phyloP scores from a whole-genome alignment of 139 green algal genomes.

The Coccomyxa sp. region DNA sequence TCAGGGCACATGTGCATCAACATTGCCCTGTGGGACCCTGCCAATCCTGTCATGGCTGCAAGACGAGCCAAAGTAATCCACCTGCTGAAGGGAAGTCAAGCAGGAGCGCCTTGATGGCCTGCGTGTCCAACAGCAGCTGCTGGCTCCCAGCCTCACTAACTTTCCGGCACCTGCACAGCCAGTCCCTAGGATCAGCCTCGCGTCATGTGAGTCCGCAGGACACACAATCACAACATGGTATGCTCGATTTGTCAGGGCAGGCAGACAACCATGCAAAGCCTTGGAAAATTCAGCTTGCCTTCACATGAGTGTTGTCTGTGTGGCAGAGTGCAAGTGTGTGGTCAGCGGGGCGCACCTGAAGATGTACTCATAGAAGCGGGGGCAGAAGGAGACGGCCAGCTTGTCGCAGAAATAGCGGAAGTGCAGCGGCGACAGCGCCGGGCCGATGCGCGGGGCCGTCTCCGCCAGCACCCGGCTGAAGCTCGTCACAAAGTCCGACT shows the following conservation, averaged over 20 bases:
- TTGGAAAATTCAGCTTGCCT: not conserved
- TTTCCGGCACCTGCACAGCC: conserved; percentile 25
- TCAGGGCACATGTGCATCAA: too few relatives aligned
- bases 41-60: too few relatives aligned
- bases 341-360: conserved; percentile 22
- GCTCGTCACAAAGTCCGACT: conserved; percentile 72
- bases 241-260: too few relatives aligned
- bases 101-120: conserved; percentile 57
- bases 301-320: too few relatives aligned
- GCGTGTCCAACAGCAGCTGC: conserved; percentile 74
- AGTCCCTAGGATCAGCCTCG: not conserved
- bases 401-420: conserved; percentile 95
- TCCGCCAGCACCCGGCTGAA: conserved; percentile 59
- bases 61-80: not conserved
- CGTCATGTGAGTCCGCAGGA: too few relatives aligned
- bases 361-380: conserved; percentile 66
- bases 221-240: too few relatives aligned
- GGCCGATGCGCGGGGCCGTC: conserved; percentile 48
- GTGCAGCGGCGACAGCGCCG: conserved; percentile 62
- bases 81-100: conserved; percentile 29
- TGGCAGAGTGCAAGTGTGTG: too few relatives aligned
- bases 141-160: conserved; percentile 49
- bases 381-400: conserved; percentile 81
- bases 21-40: too few relatives aligned
- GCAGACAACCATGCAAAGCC: not conserved